phyloP scores from a whole-genome alignment of 1,139 yeast species.

The Kodamaea arcana region DNA sequence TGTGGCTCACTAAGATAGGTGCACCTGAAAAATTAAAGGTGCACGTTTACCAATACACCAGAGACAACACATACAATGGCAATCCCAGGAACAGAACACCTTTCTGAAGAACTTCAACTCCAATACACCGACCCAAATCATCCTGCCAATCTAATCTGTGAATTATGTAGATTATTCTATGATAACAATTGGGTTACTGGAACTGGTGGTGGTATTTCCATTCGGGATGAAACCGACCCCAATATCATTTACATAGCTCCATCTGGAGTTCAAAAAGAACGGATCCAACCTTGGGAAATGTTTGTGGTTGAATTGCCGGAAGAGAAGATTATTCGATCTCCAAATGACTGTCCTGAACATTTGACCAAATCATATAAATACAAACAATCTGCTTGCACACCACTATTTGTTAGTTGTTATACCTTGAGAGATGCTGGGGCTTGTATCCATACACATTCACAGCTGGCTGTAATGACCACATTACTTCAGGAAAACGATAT shows the following conservation, averaged over 20 bases:
- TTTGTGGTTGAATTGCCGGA: constrained; percentile 64
- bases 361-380: constrained; percentile 43
- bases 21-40: no score
- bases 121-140: constrained; percentile 49
- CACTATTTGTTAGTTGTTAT: constrained; percentile 77
- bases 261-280: constrained; percentile 91
- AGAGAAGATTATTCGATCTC: constrained; percentile 56
- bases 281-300: constrained; percentile 77
- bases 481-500: constrained; percentile 44
- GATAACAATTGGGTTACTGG: constrained; percentile 91
- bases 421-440: constrained; percentile 78
- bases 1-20: no score
- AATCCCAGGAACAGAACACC: constrained; percentile 1
- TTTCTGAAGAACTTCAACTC: not conserved
- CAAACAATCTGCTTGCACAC: constrained; percentile 93
- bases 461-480: constrained; percentile 78
- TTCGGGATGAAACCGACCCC: constrained; percentile 49
- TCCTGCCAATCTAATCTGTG: constrained; percentile 84
- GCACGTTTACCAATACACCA: no score
- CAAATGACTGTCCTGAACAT: constrained; percentile 43
- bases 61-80: no score
- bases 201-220: constrained; percentile 93
- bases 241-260: constrained; percentile 77
- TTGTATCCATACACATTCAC: constrained; percentile 93
- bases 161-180: constrained; percentile 72